Percentiles rank a stretch among this genome's conserved stretches.
phyloP scores from a whole-genome alignment of 148 eudicot genomes.

The Vaccinium corymbosum region DNA sequence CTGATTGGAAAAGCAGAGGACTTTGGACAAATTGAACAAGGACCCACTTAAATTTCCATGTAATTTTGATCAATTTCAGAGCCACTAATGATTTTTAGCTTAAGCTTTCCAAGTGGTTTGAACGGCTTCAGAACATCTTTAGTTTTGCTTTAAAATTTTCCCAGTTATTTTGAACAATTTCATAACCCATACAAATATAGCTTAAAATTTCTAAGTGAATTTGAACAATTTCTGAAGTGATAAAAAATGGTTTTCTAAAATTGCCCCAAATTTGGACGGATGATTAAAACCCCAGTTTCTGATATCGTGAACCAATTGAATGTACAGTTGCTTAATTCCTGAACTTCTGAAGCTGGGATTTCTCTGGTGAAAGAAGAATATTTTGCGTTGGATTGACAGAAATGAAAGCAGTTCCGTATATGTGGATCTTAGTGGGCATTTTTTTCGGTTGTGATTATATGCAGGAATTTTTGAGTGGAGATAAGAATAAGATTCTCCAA shows the following conservation, averaged over 20 bases:
- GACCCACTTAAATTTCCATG: background rate
- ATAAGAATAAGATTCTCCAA: background rate
- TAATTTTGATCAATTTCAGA: background rate
- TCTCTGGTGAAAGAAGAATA: background rate
- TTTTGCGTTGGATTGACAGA: background rate
- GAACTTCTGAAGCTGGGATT: background rate
- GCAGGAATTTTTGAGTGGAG: background rate
- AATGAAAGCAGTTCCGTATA: background rate
- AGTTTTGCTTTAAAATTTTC: background rate
- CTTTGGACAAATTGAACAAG: constrained; percentile 19
- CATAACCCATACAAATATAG: background rate
- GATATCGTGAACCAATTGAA: background rate
- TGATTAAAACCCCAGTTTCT: background rate
- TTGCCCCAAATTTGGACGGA: constrained; percentile 5
- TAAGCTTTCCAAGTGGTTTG: background rate
- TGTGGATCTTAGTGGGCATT: background rate
- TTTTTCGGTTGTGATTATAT: background rate
- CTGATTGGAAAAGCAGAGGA: constrained; percentile 6
- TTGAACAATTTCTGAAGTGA: background rate
- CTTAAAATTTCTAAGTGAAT: background rate
- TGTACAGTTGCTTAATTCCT: background rate
- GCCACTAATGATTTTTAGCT: background rate
- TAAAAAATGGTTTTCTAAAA: background rate
- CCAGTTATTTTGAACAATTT: background rate
- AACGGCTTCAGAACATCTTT: background rate